A percentile compares a stretch with the other conserved stretches of the same genome.
These are phyloP conservation scores for Digitaria exilis DNA, from an alignment of 202 grass and related monocot species.

Conservation along the genomic window DNA sequence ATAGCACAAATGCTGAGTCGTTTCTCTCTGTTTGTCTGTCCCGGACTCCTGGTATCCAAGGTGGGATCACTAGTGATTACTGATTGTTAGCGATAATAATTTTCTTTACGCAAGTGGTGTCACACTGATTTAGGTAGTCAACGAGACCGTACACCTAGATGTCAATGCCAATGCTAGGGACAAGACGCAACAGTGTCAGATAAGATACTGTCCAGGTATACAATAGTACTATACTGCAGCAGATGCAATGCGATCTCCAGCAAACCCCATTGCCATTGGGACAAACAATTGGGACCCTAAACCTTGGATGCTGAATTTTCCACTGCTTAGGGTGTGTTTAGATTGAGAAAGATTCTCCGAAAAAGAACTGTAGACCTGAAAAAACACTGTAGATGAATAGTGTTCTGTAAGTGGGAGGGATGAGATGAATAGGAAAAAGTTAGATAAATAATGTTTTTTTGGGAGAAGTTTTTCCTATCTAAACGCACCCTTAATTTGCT, in stretches of 20 bases:
- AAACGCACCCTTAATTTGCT: too few species aligned
- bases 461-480: too few species aligned
- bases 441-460: too few species aligned
- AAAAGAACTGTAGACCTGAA: too few species aligned
- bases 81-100: background rate
- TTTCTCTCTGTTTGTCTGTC: background rate
- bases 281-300: background rate
- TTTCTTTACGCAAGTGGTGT: background rate
- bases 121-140: slow-evolving; percentile 28
- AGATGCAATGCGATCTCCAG: background rate
- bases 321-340: too few species aligned
- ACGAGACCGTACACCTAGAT: background rate
- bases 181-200: slow-evolving; percentile 15
- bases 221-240: too few species aligned
- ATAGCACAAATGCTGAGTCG: too few species aligned
- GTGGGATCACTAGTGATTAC: background rate
- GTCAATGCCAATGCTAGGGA: background rate
- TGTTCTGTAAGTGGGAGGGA: too few species aligned
- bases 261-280: too few species aligned
- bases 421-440: too few species aligned
- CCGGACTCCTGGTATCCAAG: background rate
- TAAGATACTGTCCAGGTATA: slow-evolving; percentile 3
- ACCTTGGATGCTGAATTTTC: background rate
- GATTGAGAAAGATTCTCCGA: too few species aligned
- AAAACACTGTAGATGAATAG: too few species aligned